These are phyloP conservation scores for Sugiyamaella lignohabitans DNA, from an alignment of 805 yeast species.

Conservation along the genomic window DNA sequence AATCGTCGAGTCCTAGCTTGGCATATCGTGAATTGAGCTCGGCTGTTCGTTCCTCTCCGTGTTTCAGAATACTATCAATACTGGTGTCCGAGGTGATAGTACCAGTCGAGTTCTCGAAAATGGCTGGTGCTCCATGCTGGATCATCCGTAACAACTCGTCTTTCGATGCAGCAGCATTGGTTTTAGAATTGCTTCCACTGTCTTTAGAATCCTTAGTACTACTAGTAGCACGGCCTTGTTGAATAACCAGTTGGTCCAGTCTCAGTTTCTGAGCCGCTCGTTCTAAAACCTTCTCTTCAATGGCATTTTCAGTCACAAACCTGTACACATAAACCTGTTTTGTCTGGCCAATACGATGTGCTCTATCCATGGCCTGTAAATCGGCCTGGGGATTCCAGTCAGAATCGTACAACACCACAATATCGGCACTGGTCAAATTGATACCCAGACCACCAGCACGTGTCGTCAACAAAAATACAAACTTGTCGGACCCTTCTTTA, in stretches of 20 bases:
- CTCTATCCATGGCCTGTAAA: slow-evolving; percentile 96
- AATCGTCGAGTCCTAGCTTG: slow-evolving; percentile 81
- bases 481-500: slow-evolving; percentile 70
- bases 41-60: slow-evolving; percentile 78
- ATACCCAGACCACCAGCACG: slow-evolving; percentile 97
- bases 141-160: slow-evolving; percentile 92
- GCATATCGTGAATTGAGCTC: slow-evolving; percentile 75
- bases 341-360: slow-evolving; percentile 94
- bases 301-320: slow-evolving; percentile 92
- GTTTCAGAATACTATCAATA: slow-evolving; percentile 71
- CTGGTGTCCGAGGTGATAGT: slow-evolving; percentile 22
- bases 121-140: slow-evolving; percentile 89
- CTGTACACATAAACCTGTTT: slow-evolving; percentile 90
- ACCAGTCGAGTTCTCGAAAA: slow-evolving; percentile 49
- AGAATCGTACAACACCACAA: slow-evolving; percentile 81
- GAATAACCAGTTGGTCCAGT: slow-evolving; percentile 90
- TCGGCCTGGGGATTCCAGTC: slow-evolving; percentile 99
- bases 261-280: slow-evolving; percentile 92
- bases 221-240: slow-evolving; percentile 57
- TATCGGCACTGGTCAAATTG: slow-evolving; percentile 84
- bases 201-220: not conserved
- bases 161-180: slow-evolving; percentile 38
- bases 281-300: slow-evolving; percentile 92
- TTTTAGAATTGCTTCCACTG: slow-evolving; percentile 35
- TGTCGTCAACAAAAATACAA: slow-evolving; percentile 79